Base-by-base conservation (phyloP, 2,329 filamentous ascomycete species). In the Botrytis elliptica region DNA sequence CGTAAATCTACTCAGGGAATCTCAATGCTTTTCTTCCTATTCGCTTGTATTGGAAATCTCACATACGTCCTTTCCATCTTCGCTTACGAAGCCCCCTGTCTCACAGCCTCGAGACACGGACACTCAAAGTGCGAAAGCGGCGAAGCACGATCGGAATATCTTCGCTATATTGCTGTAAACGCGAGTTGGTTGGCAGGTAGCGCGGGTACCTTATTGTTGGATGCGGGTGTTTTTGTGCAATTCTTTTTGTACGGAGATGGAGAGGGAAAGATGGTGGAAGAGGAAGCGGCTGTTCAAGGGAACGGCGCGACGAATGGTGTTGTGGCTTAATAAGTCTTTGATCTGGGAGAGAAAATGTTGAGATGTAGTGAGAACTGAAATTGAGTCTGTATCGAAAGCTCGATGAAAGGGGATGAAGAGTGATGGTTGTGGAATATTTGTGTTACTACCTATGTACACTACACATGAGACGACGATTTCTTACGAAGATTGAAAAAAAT, bases 1-100 rank as follows among this genome's bases (percentile, higher is more conserved):
- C 91, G 96, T 76, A 97, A 97, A 84, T 95, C 92, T 62, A 98
- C 95, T 1, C 95, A 98, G 73, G 96, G 96, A 5, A 91, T 99
- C 33, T 95, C 93, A 77, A 90, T 98, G 84, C 87, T 98, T 18
- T 99, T 98, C 84, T 98, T 98, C 85, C 86, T 98, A 36, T 98
- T 99, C 81, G 96, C 96, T 7, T 98, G 95, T 81, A 89, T 98
- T 9, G 96, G 96, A 3, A 99, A 99, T 82, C 83, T 97, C 77
- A 98, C 95, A 0, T 98, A 97, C 80, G 95, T 98, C 29, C 85
- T 97, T 55, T 95, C 92, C 55, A 98, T 99, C 78, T 87, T 98
- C 76, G 95, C 94, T 1, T 98, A 94, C 80, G 93, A 95, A 74
- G 93, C 95, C 0, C 85, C 88, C 44, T 97, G 93, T 77, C 73